These are phyloP conservation scores for Leccinum subgranulosum DNA, from an alignment of 768 basidiomycete species.

Conservation along the genomic window DNA sequence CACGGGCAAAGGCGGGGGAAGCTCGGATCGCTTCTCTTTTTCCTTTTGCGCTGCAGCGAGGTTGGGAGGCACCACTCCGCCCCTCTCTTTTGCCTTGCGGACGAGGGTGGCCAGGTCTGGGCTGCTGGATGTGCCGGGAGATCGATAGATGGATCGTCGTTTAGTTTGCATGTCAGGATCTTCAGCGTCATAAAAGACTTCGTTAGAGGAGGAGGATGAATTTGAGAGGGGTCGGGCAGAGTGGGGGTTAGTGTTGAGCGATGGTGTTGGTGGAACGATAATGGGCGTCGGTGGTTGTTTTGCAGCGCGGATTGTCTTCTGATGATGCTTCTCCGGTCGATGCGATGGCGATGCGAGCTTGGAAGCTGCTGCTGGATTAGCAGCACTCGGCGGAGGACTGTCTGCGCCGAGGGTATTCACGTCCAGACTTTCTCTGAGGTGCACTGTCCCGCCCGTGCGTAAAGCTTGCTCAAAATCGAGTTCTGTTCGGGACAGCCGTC, in stretches of 20 bases:
- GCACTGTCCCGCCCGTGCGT: conserved; percentile 60
- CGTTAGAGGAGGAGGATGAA: conserved; percentile 54
- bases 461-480: conserved; percentile 81
- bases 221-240: conserved; percentile 25
- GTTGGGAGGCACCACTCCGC: conserved; percentile 38
- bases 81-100: conserved; percentile 75
- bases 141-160: conserved; percentile 82
- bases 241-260: conserved; percentile 39
- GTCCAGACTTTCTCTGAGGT: conserved; percentile 69
- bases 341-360: conserved; percentile 42
- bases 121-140: conserved; percentile 85
- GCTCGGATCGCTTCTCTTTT: conserved; percentile 36
- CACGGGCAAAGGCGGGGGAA: conserved; percentile 44
- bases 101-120: conserved; percentile 89
- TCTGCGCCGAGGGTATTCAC: conserved; percentile 57
- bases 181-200: conserved; percentile 62
- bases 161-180: conserved; percentile 68
- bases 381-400: conserved; percentile 1
- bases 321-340: conserved; percentile 30
- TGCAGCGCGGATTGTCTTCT: conserved; percentile 33
- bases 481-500: conserved; percentile 69
- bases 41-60: conserved; percentile 28
- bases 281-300: conserved; percentile 57
- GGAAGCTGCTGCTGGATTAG: conserved; percentile 16
- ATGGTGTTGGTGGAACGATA: conserved; percentile 68